phyloP scores from a whole-genome alignment of 495 filamentous ascomycete species.

The Parathielavia appendiculata region DNA sequence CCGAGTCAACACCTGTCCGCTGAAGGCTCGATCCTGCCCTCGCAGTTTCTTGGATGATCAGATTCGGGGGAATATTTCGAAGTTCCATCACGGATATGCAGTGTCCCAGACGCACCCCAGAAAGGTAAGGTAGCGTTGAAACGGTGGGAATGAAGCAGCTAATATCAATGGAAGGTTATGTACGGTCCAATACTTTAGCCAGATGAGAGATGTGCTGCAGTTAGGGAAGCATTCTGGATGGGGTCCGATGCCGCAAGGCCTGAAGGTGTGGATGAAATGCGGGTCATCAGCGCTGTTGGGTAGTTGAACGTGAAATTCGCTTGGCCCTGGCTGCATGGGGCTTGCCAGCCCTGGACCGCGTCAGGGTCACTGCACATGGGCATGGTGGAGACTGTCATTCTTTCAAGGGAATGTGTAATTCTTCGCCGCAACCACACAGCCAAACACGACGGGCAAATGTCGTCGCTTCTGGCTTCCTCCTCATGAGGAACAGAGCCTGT shows the following conservation, averaged over 20 bases:
- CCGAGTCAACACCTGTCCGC: too few species aligned
- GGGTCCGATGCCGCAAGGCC: constrained; percentile 8
- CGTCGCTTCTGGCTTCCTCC: constrained; percentile 17
- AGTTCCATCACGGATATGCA: too few species aligned
- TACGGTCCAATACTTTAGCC: neutral
- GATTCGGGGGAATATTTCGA: too few species aligned
- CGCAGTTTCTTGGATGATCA: too few species aligned
- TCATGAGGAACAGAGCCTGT: constrained; percentile 16
- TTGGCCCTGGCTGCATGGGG: neutral
- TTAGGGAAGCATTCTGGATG: neutral
- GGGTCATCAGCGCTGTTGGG: neutral
- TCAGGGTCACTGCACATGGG: neutral
- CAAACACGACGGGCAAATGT: constrained; percentile 2
- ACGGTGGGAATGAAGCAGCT: too few species aligned
- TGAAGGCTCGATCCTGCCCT: too few species aligned
- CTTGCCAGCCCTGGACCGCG: neutral
- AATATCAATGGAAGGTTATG: neutral
- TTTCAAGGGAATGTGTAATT: constrained; percentile 9
- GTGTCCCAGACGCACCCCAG: too few species aligned
- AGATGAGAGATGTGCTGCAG: neutral
- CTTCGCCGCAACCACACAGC: constrained; percentile 10
- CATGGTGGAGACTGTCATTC: neutral
- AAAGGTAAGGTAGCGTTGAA: too few species aligned
- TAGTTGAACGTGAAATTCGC: neutral
- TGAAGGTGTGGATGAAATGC: neutral